Evolutionary conservation across 2,329 filamentous ascomycete species (phyloP), one percentile per base, ranked within the genome.

Genomic region (Scopulariopsis brevicaulis): DNA sequence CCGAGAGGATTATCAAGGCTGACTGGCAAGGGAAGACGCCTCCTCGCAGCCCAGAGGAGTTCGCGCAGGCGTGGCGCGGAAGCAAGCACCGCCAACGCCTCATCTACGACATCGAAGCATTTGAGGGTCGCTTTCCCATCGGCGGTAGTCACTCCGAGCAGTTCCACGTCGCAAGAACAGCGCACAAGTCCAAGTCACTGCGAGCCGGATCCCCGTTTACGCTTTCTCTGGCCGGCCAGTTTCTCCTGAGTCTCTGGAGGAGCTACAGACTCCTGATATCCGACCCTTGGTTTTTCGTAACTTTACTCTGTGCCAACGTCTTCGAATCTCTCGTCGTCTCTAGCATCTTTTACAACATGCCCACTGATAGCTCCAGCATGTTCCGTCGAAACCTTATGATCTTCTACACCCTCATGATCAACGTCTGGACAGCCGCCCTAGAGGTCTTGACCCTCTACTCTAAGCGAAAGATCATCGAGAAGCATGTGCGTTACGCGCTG

Each of bases 331-430:
- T 82, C 11, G 78, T 82, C 59, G 71, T 80, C 55, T 76, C 77
- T 37, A 76, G 72, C 24, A 71, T 82, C 48, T 82, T 78, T 64
- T 82, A 70, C 61, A 73, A 75, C 14, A 68, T 75, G 0, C 69
- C 73, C 0, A 60, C 71, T n/a, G 72, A 70, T 11, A 76, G 77
- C 0, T 66, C 65, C 1, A 74, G 72, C 7, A 79, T 81, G 60
- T 75, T 73, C 54, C 68, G 73, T 5, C 71, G 76, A 7, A 75
- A 73, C 2, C 72, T 74, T 1, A 68, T 77, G 4, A 65, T 82
- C 0, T 83, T 83, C 69, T 73, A 82, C n/a, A 75, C 77, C 1
- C 69, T 81, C 22, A 62, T 83, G 2, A 70, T 80, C 60, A 82
- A 82, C 61, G 78, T 78, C 11, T 72, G 82, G 3, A 62, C 66